Evolutionary conservation across 495 filamentous ascomycete genomes (phyloP).

Genomic region (Lentithecium fluviatile): DNA sequence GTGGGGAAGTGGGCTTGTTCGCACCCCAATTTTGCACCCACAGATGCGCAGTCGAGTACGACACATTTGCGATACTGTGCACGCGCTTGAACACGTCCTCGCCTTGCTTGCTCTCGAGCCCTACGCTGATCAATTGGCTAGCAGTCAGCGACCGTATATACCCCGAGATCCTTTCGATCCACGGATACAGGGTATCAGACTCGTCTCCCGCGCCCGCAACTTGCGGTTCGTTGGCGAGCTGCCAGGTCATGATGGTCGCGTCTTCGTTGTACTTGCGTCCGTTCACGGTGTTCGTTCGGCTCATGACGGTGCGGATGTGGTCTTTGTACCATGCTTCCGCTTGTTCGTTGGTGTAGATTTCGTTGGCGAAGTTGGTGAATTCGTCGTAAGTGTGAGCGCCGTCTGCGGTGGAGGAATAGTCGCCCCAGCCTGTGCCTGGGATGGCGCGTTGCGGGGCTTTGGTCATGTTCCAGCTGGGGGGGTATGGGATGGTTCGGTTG

Average conservation of each 20-base stretch:
- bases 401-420: constrained; percentile 23
- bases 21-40: constrained; percentile 40
- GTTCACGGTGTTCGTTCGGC: constrained; percentile 33
- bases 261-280: constrained; percentile 36
- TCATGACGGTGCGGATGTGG: constrained; percentile 34
- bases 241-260: constrained; percentile 39
- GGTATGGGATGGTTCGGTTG: constrained; percentile 29
- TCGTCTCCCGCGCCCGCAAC: constrained; percentile 16
- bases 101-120: constrained; percentile 37
- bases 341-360: constrained; percentile 27
- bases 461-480: constrained; percentile 33
- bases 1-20: no score
- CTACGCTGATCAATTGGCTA: constrained; percentile 35
- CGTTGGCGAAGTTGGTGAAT: constrained; percentile 31
- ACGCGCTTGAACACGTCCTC: constrained; percentile 36
- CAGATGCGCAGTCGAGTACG: constrained; percentile 37
- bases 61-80: constrained; percentile 31
- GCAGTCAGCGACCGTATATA: constrained; percentile 32
- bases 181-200: constrained; percentile 31
- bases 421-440: constrained; percentile 32
- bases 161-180: constrained; percentile 29
- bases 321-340: constrained; percentile 33
- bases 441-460: constrained; percentile 27
- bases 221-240: constrained; percentile 40
- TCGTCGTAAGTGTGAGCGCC: constrained; percentile 18